Percentiles rank a stretch among this genome's conserved stretches.
Evolutionary conservation across 108 stramenopile species (phyloP).

Genomic region (Nannochloropsis salina): DNA sequence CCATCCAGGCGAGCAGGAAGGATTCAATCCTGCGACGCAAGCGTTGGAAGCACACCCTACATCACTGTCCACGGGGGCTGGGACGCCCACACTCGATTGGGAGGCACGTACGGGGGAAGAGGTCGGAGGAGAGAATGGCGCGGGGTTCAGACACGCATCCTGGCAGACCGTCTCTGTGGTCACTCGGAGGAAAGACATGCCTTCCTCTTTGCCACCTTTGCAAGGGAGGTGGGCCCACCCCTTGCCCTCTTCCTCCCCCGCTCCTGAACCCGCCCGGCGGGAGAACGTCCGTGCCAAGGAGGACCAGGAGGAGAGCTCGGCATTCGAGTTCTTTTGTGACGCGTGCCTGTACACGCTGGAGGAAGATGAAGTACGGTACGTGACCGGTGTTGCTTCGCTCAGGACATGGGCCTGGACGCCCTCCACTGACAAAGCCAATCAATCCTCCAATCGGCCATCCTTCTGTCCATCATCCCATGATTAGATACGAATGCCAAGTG

Average conservation of each 20-base stretch:
- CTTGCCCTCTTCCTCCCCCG: not conserved
- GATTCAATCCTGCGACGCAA: too few relatives aligned
- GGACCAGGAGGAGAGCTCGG: not conserved
- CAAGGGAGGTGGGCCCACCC: not conserved
- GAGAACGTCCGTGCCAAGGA: too few relatives aligned
- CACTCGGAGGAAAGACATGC: not conserved
- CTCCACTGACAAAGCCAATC: too few relatives aligned
- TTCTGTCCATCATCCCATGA: not conserved
- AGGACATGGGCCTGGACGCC: not conserved
- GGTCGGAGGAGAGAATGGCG: too few relatives aligned
- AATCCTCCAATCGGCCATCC: not conserved
- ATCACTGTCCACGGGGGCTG: too few relatives aligned
- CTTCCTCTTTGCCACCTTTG: not conserved
- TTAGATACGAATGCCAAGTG: slow-evolving; percentile 1
- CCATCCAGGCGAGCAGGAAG: too few relatives aligned
- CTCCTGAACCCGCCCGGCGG: not conserved
- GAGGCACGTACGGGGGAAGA: too few relatives aligned
- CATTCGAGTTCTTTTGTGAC: slow-evolving; percentile 9
- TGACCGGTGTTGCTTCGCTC: not conserved
- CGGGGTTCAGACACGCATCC: not conserved
- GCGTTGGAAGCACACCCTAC: too few relatives aligned
- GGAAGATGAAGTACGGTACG: not conserved
- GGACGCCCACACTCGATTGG: too few relatives aligned
- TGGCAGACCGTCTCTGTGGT: not conserved
- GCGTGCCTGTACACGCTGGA: not conserved